Evolutionary conservation across 2,329 filamentous ascomycete genomes (phyloP), one percentile per base, ranked within the genome.

Genomic region (Elsinoe australis): DNA sequence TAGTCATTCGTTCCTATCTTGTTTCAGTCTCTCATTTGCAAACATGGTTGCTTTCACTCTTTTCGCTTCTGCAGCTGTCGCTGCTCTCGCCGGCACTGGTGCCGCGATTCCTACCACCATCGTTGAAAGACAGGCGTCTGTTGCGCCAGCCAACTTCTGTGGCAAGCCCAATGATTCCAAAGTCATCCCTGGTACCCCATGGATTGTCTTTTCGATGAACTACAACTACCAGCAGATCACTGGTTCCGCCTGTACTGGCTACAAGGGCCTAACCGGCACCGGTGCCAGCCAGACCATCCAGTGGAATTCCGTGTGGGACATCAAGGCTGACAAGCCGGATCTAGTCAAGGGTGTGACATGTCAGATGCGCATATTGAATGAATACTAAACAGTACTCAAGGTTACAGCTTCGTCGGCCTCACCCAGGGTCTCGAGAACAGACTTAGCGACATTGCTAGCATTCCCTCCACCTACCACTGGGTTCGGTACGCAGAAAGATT

Each of bases 131-230:
- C 39, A 44, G 26, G 26, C 26, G 8, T 12, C 39, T 2, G 9
- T 10, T 15, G 19, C 14, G 12, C 22, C 22, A 28, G 39, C 19
- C 9, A 39, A 44, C 19, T 41, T 49, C 33, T 49, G 50, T 21
- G 47, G 50, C 10, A 31, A 36, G 7, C 39, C 39, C 17, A 34
- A 47, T 19, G 59, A 58, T 17, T 63, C 57, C 41, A 45, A 59
- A 5, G 56, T 69, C 44, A 57, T 71, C 19, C 56, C 58, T 8
- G 60, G 61, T 42, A 68, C 67, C 0, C 66, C 66, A 6, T 70
- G 67, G 67, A 70, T 71, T 33, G 66, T 71, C 12, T 70, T 62
- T 55, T 69, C 67, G 53, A 71, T 71, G 67, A 66, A 67, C 49
- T 71, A 71, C 59, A 67, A 67, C 53, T 62, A 65, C 42, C 56